Base-by-base conservation (phyloP, 2,329 filamentous ascomycete species). In the Monosporascus sp. region DNA sequence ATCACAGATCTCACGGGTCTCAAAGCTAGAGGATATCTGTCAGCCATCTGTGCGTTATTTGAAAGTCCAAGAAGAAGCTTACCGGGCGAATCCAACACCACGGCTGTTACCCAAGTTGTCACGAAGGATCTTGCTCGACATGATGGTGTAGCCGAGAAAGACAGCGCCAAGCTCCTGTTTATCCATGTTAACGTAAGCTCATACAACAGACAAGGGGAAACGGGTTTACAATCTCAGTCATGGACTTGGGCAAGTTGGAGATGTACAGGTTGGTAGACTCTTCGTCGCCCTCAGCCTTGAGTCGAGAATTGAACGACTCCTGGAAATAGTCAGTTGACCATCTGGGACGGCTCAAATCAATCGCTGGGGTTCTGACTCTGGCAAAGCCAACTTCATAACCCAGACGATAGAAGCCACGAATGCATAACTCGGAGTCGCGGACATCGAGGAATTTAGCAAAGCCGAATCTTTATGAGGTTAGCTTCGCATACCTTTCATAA, bases 331-430 rank as follows among this genome's bases (percentile, higher is more conserved):
- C 25, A 37, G 59, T 63, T 52, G 60, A 58, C 49, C 51, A 41
- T 52, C 45, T 41, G 18, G 43, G n/a, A 52, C 24, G 51, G 47
- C 41, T 46, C 50, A 31, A 39, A 50, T 35, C 46, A 39, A 17
- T 50, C 18, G 3, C 20, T 25, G 52, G 47, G 47, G 39, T 27
- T 72, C 81, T 67, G 75, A 95, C 91, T 66, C 92, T 84, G 62
- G 95, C 94, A 75, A 97, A 97, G 67, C 93, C 96, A 63, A 96
- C 93, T 76, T 99, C 94, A 67, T 97, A 99, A 51, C 93, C 93
- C 60, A 96, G 84, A 65, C 89, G 88, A 68, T 94, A 93, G 69
- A 99, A 97, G 45, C 90, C 94, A 50, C 91, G 89, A 66, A 99
- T 99, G 70, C 94, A 97, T 66, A 91, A 88, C 75, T 97, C 92